Evolutionary conservation across 768 basidiomycete genomes (phyloP).

Genomic region (Suillus plorans): DNA sequence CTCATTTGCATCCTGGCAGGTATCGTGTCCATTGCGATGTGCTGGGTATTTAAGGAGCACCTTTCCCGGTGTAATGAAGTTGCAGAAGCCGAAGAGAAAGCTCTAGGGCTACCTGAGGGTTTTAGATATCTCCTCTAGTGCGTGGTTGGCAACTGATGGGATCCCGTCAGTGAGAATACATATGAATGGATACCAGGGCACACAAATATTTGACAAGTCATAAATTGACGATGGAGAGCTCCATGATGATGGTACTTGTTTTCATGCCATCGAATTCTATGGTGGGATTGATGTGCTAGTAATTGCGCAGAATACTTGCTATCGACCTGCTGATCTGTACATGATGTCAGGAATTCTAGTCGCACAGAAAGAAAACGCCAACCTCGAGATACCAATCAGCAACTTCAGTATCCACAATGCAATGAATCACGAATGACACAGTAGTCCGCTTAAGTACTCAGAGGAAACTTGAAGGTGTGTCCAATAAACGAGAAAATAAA

Average conservation of each 20-base stretch:
- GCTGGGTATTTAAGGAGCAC: slow-evolving; percentile 43
- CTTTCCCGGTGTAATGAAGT: slow-evolving; percentile 40
- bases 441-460: no score
- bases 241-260: not conserved
- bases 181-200: not conserved
- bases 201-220: not conserved
- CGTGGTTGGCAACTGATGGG: not conserved
- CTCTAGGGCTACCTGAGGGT: slow-evolving; percentile 33
- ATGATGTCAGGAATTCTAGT: no score
- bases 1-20: slow-evolving; percentile 65
- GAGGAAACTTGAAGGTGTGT: no score
- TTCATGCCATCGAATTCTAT: no score
- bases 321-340: no score
- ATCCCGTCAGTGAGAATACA: not conserved
- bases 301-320: not conserved
- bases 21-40: slow-evolving; percentile 47
- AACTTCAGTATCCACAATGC: no score
- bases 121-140: slow-evolving; percentile 46
- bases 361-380: no score
- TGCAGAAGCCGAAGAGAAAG: slow-evolving; percentile 37
- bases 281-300: not conserved
- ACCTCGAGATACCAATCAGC: no score
- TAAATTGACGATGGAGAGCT: not conserved
- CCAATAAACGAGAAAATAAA: no score
- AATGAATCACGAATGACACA: no score